These are phyloP conservation scores for Tuber calosporum DNA, from an alignment of 495 filamentous ascomycete genomes.

Conservation along the genomic window DNA sequence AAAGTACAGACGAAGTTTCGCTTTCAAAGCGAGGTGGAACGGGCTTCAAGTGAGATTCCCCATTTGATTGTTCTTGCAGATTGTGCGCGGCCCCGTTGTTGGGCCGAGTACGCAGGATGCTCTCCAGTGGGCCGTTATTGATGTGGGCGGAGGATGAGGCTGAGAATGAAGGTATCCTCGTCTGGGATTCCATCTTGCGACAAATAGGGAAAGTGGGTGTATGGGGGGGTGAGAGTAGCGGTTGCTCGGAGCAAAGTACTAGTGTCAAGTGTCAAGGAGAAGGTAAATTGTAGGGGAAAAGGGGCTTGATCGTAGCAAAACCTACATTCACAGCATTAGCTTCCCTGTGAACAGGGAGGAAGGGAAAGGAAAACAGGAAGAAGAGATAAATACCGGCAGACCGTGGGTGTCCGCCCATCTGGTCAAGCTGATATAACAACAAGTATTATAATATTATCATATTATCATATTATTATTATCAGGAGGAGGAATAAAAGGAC, in stretches of 20 bases:
- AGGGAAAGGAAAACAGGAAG: background rate
- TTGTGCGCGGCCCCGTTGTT: background rate
- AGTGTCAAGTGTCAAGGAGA: background rate
- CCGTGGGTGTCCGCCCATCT: background rate
- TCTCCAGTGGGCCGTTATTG: background rate
- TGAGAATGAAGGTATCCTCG: background rate
- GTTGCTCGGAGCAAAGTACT: background rate
- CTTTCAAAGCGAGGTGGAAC: conserved; percentile 13
- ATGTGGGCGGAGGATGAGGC: background rate
- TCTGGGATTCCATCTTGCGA: background rate
- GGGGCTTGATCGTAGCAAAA: background rate
- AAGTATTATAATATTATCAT: no score
- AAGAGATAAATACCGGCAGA: background rate
- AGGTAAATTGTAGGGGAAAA: background rate
- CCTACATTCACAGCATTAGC: background rate
- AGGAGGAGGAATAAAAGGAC: background rate
- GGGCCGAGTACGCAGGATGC: background rate
- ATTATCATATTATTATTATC: no score
- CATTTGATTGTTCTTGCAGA: conserved; percentile 6
- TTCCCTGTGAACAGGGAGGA: background rate
- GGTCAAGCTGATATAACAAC: background rate
- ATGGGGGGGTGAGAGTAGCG: background rate
- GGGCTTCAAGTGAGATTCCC: conserved; percentile 21
- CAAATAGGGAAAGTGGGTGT: background rate
- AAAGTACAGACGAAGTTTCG: conserved; percentile 27